Evolutionary conservation across 805 yeast genomes (phyloP).

Genomic region (Wickerhamiella domercqiae): DNA sequence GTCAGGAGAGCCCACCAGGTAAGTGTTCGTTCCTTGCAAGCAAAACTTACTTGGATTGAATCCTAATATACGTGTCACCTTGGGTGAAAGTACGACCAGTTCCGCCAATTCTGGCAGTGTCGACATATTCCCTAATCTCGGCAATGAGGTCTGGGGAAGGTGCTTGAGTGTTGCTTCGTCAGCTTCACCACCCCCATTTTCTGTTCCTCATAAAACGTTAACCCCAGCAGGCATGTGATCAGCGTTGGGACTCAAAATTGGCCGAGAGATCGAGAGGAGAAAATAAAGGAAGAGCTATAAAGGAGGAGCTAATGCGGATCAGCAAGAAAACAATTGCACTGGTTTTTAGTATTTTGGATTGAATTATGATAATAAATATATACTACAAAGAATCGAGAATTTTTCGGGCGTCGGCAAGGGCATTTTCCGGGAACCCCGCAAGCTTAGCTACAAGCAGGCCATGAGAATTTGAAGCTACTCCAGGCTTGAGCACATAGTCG

Average conservation of each 20-base stretch:
- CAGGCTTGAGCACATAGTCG: conserved; percentile 40
- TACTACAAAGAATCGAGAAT: neutral
- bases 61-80: conserved; percentile 24
- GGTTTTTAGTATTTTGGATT: neutral
- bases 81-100: conserved; percentile 20
- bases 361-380: neutral
- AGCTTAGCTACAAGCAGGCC: conserved; percentile 61
- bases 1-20: conserved; percentile 23
- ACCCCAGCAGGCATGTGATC: too few relatives aligned
- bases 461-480: conserved; percentile 60
- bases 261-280: too few relatives aligned
- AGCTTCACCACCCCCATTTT: too few relatives aligned
- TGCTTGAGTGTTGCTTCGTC: too few relatives aligned
- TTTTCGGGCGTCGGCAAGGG: conserved; percentile 35
- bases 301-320: neutral
- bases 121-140: too few relatives aligned
- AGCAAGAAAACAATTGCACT: neutral
- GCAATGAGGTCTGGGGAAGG: too few relatives aligned
- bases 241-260: too few relatives aligned
- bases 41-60: conserved; percentile 26
- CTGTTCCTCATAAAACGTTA: too few relatives aligned
- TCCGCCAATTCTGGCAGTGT: conserved; percentile 10
- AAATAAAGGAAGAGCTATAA: too few relatives aligned
- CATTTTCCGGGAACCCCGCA: conserved; percentile 61
- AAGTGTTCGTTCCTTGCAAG: conserved; percentile 28